phyloP scores from a whole-genome alignment of 2,329 filamentous ascomycete genomes.

The Xylaria sp. region DNA sequence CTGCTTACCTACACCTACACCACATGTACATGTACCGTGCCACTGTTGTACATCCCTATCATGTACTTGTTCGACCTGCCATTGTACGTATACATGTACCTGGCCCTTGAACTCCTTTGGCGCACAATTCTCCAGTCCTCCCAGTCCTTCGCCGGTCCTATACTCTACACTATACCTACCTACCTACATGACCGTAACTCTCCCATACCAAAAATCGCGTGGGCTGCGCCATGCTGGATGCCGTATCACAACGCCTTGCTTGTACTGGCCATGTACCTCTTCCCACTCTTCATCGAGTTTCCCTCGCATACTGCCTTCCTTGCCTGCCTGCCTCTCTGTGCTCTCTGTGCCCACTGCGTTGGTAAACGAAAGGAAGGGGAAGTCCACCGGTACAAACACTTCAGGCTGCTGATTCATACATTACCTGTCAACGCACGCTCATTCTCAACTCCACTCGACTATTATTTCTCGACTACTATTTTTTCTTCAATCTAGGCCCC shows the following conservation, averaged over 20 bases:
- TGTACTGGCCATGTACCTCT: constrained; percentile 44
- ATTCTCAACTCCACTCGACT: constrained; percentile 25
- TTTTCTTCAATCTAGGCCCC: constrained; percentile 22
- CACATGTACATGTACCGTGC: constrained; percentile 33
- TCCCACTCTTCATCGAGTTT: constrained; percentile 18
- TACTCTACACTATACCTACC: no score
- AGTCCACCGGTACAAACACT: constrained; percentile 29
- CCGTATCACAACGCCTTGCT: constrained; percentile 43
- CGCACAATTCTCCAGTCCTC: constrained; percentile 30
- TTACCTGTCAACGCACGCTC: constrained; percentile 23
- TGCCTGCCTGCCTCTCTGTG: no score
- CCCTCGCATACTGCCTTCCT: constrained; percentile 21
- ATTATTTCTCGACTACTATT: constrained; percentile 15
- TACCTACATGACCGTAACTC: no score
- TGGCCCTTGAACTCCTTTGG: constrained; percentile 16
- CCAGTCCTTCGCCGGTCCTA: constrained; percentile 25
- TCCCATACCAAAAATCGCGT: constrained; percentile 34
- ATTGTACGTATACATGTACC: constrained; percentile 24
- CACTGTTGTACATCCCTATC: constrained; percentile 25
- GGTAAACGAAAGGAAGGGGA: constrained; percentile 17
- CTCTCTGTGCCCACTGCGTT: constrained; percentile 19
- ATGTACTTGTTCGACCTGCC: constrained; percentile 19
- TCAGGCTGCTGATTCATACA: constrained; percentile 30
- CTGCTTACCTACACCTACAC: constrained; percentile 24
- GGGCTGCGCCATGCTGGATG: constrained; percentile 36